phyloP scores from a whole-genome alignment of 768 basidiomycete species.

The Ramaria rubella region DNA sequence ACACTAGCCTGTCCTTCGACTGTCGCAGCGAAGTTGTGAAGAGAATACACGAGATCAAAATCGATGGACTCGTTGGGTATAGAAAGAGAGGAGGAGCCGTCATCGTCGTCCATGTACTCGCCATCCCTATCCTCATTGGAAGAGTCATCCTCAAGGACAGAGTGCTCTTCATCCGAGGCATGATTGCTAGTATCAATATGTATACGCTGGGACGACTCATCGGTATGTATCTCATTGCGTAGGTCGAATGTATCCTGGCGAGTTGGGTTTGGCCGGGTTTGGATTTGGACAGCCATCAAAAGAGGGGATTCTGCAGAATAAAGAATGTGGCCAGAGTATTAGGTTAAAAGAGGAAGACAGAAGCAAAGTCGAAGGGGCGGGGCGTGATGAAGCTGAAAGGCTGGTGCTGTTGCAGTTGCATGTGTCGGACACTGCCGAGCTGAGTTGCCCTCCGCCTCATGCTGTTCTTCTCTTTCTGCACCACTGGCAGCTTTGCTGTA shows the following conservation, averaged over 20 bases:
- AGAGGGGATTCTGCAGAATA: not conserved
- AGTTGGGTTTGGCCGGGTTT: conserved; percentile 20
- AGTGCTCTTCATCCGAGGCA: conserved; percentile 70
- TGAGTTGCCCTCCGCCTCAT: not conserved
- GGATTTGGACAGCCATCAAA: conserved; percentile 6
- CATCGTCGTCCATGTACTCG: conserved; percentile 68
- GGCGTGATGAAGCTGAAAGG: not conserved
- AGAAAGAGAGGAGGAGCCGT: conserved; percentile 74
- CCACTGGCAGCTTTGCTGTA: too few relatives aligned
- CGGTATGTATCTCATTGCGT: conserved; percentile 51
- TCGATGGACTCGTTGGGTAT: conserved; percentile 91
- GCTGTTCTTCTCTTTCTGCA: not conserved
- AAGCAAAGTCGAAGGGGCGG: not conserved
- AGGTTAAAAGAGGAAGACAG: not conserved
- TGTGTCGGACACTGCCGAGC: not conserved
- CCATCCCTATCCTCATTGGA: conserved; percentile 37
- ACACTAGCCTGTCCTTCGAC: conserved; percentile 99
- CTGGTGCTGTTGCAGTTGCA: not conserved
- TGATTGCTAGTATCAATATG: conserved; percentile 31
- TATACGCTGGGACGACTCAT: conserved; percentile 39
- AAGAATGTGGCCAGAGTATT: not conserved
- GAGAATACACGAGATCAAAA: conserved; percentile 87
- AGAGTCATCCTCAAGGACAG: conserved; percentile 80
- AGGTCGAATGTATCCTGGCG: conserved; percentile 68
- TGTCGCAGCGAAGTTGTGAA: conserved; percentile 95